Base-by-base conservation (phyloP, 2,329 filamentous ascomycete genomes). In the Pyrenochaeta sp. region DNA sequence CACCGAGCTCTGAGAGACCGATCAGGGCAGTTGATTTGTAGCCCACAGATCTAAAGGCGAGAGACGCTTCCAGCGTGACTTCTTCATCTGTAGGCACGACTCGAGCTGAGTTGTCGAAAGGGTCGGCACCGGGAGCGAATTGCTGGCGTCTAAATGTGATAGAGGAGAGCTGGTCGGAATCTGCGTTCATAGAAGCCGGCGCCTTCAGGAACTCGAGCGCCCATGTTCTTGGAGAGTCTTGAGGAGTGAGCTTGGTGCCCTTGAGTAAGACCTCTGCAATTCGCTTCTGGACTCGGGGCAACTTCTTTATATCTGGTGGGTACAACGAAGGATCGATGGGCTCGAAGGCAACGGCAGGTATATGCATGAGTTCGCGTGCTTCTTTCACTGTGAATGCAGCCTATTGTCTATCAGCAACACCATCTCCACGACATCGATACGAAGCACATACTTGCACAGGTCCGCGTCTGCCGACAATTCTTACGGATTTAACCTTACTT, bases 341-440 rank as follows among this genome's bases (percentile, higher is more conserved):
- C 53, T 89, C 84, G 70, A 97, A 96, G 13, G 84, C 85, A 9
- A 96, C 89, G 0, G 81, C 81, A 0, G 87, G 85, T 2, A 98
- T 83, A 49, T 91, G 90, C 79, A 97, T 88, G 3, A 99, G 81
- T 77, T 99, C 95, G 36, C 95, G 88, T 15, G 92, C 81, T 80
- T 99, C 95, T 77, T 97, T 98, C 75, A 97, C 96, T 0, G 94
- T 97, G 70, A 97, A 98, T 0, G 95, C 89, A 25, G 92, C 94
- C 89, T 94, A 69, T 15, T n/a, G 5, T n/a, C 1, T 30, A 27
- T 71, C 34, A 70, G 61, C n/a, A 28, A 32, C 19, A n/a, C 13
- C 7, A 2, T 32, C 8, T 0, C 6, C 28, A 7, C 5, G 32
- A n/a, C 8, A 30, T 3, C 4, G 15, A 28, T 3, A 39, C 5